A percentile compares a stretch with the other conserved stretches of the same genome.
These are phyloP conservation scores for Phytopythium mirpurense DNA, from an alignment of 352 stramenopile species.

Conservation along the genomic window DNA sequence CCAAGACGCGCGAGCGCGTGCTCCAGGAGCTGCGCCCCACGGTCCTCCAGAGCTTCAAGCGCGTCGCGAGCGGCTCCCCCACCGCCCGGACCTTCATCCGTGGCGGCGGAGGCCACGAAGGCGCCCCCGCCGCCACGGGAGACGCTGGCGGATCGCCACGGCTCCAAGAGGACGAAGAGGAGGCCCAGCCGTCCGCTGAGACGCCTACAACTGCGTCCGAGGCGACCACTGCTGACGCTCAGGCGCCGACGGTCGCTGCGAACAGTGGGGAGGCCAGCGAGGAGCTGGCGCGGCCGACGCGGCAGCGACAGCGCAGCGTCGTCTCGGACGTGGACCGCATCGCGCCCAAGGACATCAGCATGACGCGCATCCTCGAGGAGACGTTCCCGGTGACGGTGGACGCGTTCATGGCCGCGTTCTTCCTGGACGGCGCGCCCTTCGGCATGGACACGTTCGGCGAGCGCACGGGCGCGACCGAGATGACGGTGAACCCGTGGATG, in stretches of 20 bases:
- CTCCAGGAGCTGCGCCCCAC: conserved; percentile 22
- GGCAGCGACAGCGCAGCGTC: conserved; percentile 24
- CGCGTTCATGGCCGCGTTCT: conserved; percentile 65
- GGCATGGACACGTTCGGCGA: conserved; percentile 60
- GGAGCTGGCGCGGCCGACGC: conserved; percentile 4
- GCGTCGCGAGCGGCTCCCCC: background rate
- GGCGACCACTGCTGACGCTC: conserved; percentile 1
- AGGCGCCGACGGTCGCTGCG: background rate
- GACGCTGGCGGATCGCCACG: background rate
- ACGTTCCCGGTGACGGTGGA: conserved; percentile 59
- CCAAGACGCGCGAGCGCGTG: conserved; percentile 53
- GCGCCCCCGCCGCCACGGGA: background rate
- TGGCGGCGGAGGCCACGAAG: background rate
- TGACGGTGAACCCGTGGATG: conserved; percentile 67
- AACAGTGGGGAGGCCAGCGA: background rate
- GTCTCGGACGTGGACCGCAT: conserved; percentile 59
- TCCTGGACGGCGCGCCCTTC: conserved; percentile 61
- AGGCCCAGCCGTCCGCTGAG: background rate
- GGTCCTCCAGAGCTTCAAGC: conserved; percentile 7
- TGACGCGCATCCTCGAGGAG: conserved; percentile 61
- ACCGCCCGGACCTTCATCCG: background rate
- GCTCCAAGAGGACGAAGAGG: background rate
- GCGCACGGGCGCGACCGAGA: conserved; percentile 62
- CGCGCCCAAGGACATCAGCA: conserved; percentile 66
- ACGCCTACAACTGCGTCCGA: too few species aligned